These are phyloP conservation scores for Syzygium jambos DNA, from an alignment of 345 rosid species.

Conservation along the genomic window DNA sequence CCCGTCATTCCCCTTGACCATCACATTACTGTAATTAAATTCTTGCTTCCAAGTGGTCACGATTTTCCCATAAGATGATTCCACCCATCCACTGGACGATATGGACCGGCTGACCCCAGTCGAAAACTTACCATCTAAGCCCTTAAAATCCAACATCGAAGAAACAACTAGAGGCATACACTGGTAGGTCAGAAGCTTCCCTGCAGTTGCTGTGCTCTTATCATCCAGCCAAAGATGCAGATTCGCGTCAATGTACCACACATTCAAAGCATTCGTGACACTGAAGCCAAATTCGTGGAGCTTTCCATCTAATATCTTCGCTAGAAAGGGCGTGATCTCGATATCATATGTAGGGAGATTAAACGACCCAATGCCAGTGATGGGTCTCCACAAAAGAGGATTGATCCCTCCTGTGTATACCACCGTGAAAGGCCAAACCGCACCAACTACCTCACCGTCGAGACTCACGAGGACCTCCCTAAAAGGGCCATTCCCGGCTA, in stretches of 20 bases:
- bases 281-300: constrained; percentile 47
- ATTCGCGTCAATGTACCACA: constrained; percentile 81
- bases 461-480: constrained; percentile 71
- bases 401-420: constrained; percentile 72
- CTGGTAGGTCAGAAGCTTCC: constrained; percentile 35
- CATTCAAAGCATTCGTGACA: constrained; percentile 70
- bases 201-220: constrained; percentile 34
- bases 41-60: constrained; percentile 36
- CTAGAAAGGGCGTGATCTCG: constrained; percentile 66
- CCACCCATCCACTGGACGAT: constrained; percentile 50
- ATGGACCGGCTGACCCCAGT: constrained; percentile 48
- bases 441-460: constrained; percentile 49
- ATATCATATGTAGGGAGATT: constrained; percentile 80
- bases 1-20: constrained; percentile 44
- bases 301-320: constrained; percentile 58
- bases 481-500: constrained; percentile 83
- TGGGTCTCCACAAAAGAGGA: constrained; percentile 81
- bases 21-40: constrained; percentile 41
- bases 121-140: constrained; percentile 48
- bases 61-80: constrained; percentile 56
- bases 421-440: constrained; percentile 85
- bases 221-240: constrained; percentile 81
- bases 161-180: constrained; percentile 25
- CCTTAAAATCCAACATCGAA: constrained; percentile 29
- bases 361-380: constrained; percentile 72